Percentiles rank a stretch among this genome's conserved stretches.
Evolutionary conservation across 495 filamentous ascomycete genomes (phyloP).

Genomic region (Lophium mytilinum): DNA sequence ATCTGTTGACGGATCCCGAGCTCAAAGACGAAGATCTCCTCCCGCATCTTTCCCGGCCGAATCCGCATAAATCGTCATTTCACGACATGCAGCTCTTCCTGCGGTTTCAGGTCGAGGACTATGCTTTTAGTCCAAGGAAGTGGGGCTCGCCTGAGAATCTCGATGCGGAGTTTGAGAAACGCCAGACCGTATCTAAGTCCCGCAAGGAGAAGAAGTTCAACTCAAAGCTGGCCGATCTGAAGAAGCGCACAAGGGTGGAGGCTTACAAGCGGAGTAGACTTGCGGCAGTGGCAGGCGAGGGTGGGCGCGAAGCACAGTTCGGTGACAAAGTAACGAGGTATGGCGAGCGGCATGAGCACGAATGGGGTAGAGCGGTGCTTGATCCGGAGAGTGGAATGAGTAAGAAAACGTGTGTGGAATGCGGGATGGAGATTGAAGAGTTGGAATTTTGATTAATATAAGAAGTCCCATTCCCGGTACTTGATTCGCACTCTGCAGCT

Average conservation of each 20-base stretch:
- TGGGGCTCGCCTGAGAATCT: constrained; percentile 82
- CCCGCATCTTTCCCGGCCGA: constrained; percentile 79
- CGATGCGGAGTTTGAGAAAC: constrained; percentile 80
- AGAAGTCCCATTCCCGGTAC: too few relatives aligned
- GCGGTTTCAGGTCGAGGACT: constrained; percentile 87
- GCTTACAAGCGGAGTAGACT: constrained; percentile 56
- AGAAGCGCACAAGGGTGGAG: constrained; percentile 88
- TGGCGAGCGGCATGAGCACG: constrained; percentile 67
- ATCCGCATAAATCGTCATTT: constrained; percentile 92
- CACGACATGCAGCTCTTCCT: constrained; percentile 98
- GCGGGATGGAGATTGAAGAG: constrained; percentile 96
- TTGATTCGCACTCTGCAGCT: too few relatives aligned
- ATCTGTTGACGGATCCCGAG: constrained; percentile 89
- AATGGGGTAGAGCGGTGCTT: constrained; percentile 78
- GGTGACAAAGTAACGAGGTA: constrained; percentile 62
- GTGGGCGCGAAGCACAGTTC: constrained; percentile 50
- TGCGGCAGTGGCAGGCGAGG: constrained; percentile 41
- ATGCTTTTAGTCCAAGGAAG: constrained; percentile 70
- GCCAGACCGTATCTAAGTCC: constrained; percentile 74
- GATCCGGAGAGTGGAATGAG: constrained; percentile 69
- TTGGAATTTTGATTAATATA: constrained; percentile 57
- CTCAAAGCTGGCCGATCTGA: constrained; percentile 75
- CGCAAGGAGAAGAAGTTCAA: constrained; percentile 90
- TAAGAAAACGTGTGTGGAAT: constrained; percentile 77
- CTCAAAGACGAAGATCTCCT: constrained; percentile 76